Evolutionary conservation across 1,284 basidiomycete species (phyloP).

Genomic region (Marasmius fiardii): DNA sequence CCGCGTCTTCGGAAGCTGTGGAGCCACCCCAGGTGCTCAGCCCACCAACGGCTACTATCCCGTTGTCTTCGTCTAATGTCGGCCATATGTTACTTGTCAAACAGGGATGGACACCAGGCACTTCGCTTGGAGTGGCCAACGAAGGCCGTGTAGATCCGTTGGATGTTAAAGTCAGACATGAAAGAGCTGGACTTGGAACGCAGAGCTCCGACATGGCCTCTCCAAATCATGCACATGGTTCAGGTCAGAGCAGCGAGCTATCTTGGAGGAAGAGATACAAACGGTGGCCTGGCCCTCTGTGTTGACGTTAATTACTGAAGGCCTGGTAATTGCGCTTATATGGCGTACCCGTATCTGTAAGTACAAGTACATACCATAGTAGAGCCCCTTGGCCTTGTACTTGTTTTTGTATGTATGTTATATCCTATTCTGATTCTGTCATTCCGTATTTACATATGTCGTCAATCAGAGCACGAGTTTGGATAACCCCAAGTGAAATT

Average conservation of each 20-base stretch:
- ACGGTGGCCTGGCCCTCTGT: too few relatives aligned
- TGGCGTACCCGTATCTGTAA: too few relatives aligned
- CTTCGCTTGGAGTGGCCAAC: slow-evolving; percentile 43
- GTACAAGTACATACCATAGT: too few relatives aligned
- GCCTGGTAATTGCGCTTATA: too few relatives aligned
- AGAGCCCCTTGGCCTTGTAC: too few relatives aligned
- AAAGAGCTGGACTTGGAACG: slow-evolving; percentile 56
- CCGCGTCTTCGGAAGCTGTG: slow-evolving; percentile 5
- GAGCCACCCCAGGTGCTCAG: slow-evolving; percentile 24
- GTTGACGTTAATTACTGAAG: too few relatives aligned
- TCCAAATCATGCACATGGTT: too few relatives aligned
- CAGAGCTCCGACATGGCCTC: slow-evolving; percentile 12
- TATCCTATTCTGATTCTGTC: background rate
- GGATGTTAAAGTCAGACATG: slow-evolving; percentile 35
- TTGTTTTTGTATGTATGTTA: too few relatives aligned
- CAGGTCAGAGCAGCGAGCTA: too few relatives aligned
- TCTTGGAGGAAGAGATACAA: too few relatives aligned
- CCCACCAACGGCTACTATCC: slow-evolving; percentile 30
- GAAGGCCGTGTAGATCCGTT: slow-evolving; percentile 54
- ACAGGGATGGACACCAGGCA: slow-evolving; percentile 74
- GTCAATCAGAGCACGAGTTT: too few relatives aligned
- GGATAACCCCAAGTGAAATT: background rate
- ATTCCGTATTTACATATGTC: background rate
- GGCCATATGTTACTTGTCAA: slow-evolving; percentile 65
- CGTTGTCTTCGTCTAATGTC: slow-evolving; percentile 55